Conservation (phyloP, 345 rosid species). For the Acer saccharum region DNA sequence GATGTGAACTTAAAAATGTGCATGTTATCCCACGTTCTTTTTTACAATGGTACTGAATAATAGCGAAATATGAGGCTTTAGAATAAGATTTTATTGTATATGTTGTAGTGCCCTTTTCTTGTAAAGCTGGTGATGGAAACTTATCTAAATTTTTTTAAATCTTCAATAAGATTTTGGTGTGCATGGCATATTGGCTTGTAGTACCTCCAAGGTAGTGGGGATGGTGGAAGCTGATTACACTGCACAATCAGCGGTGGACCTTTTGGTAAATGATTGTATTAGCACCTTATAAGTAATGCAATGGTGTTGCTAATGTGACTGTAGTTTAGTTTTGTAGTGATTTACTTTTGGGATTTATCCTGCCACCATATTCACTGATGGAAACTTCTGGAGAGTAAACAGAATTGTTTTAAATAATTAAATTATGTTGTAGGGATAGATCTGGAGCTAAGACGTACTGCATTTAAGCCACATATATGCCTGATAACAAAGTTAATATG, state of each 20-base stretch:
- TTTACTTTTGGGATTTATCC: background rate
- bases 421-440: background rate
- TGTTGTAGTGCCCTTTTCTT: background rate
- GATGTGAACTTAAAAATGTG: background rate
- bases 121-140: background rate
- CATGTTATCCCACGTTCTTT: background rate
- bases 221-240: background rate
- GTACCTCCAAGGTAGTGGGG: background rate
- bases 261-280: too few species aligned
- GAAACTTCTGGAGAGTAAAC: background rate
- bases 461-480: background rate
- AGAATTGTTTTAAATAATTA: background rate
- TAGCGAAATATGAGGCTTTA: background rate
- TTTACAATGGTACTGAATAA: background rate
- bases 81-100: background rate
- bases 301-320: background rate
- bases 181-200: background rate
- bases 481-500: background rate
- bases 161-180: background rate
- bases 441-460: background rate
- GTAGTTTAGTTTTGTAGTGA: background rate
- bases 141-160: too few species aligned
- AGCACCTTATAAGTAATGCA: background rate
- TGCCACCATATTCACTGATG: background rate
- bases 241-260: background rate